Percentiles rank a stretch among this genome's conserved stretches.
Conservation (phyloP, 1,284 basidiomycete genomes). For the Ustilago tritici region DNA sequence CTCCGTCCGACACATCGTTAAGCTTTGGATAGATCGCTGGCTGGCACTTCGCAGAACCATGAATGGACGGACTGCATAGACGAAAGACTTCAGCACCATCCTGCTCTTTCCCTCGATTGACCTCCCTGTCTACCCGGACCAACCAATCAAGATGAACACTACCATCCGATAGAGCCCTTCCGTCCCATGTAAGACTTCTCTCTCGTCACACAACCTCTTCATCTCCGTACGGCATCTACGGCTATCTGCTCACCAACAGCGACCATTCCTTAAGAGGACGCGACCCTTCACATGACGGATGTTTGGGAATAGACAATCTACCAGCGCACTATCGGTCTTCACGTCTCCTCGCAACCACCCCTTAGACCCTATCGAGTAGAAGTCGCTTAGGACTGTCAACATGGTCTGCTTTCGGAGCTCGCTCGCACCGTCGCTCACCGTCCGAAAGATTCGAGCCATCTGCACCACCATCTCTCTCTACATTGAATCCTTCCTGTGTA, state of each 20-base stretch:
- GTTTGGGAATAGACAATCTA: background rate
- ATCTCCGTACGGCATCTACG: background rate
- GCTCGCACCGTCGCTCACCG: constrained; percentile 34
- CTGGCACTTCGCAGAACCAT: background rate
- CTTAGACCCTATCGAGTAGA: background rate
- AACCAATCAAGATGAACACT: background rate
- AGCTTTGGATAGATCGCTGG: background rate
- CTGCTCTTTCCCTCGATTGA: background rate
- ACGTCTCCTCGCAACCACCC: background rate
- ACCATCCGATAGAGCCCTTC: background rate
- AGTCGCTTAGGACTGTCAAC: background rate
- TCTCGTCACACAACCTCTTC: background rate
- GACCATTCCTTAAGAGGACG: background rate
- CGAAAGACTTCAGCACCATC: constrained; percentile 1
- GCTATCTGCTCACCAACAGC: background rate
- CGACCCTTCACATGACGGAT: background rate
- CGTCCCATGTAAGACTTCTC: background rate
- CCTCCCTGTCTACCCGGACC: background rate
- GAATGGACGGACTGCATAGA: background rate
- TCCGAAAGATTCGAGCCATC: constrained; percentile 34
- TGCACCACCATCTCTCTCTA: constrained; percentile 33
- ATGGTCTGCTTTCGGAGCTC: constrained; percentile 43
- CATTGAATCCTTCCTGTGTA: constrained; percentile 37
- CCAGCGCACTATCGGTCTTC: background rate
- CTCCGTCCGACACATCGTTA: background rate